These are phyloP conservation scores for Ustilago trichophora DNA, from an alignment of 1,284 basidiomycete genomes.

Conservation along the genomic window DNA sequence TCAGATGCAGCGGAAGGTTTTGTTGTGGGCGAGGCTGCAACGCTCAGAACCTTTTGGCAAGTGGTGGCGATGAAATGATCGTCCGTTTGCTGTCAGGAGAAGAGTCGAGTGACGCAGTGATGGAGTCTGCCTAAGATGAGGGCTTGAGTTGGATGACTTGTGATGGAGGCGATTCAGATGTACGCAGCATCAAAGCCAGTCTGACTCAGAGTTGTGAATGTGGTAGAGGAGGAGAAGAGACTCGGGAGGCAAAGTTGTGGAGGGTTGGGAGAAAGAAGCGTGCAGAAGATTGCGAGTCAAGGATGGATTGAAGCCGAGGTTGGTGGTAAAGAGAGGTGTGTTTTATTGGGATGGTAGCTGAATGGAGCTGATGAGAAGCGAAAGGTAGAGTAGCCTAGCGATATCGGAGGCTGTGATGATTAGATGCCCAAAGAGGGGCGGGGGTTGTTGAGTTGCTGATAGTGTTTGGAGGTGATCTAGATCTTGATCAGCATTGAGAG, in stretches of 20 bases:
- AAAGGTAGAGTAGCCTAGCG: slow-evolving; percentile 40
- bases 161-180: slow-evolving; percentile 13
- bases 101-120: too few relatives aligned
- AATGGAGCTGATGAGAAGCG: slow-evolving; percentile 14
- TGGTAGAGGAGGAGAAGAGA: too few relatives aligned
- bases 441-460: too few relatives aligned
- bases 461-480: too few relatives aligned
- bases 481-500: slow-evolving; percentile 9
- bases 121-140: slow-evolving; percentile 19
- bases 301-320: too few relatives aligned
- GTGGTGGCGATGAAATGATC: too few relatives aligned
- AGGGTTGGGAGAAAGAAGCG: too few relatives aligned
- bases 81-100: too few relatives aligned
- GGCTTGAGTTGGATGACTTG: slow-evolving; percentile 8
- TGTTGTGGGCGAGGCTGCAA: slow-evolving; percentile 8
- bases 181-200: slow-evolving; percentile 36
- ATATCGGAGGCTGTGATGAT: slow-evolving; percentile 44
- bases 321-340: too few relatives aligned
- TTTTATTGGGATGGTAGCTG: slow-evolving; percentile 21
- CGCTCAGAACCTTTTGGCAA: slow-evolving; percentile 20
- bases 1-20: slow-evolving; percentile 13
- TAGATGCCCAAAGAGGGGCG: slow-evolving; percentile 18
- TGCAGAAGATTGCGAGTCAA: too few relatives aligned
- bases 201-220: too few relatives aligned
- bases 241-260: too few relatives aligned